These are phyloP conservation scores for Misopates orontium DNA, from an alignment of 257 asterid species.

Conservation along the genomic window DNA sequence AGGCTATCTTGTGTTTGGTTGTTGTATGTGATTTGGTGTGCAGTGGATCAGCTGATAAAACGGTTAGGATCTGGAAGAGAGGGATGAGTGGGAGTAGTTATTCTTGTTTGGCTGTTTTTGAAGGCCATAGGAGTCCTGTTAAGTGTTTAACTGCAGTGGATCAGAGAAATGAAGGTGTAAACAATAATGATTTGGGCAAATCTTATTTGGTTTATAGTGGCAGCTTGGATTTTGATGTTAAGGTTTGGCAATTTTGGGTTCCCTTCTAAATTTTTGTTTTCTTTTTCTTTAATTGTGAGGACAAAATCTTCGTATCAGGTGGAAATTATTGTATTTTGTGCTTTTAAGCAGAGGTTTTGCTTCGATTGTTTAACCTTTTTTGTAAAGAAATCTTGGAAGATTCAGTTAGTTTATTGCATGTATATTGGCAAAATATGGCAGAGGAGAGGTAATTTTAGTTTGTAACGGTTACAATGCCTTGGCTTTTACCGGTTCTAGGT, in stretches of 20 bases:
- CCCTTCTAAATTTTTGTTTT: slow-evolving; percentile 11
- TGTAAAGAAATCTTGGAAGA: no score
- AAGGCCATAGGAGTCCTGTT: slow-evolving; percentile 76
- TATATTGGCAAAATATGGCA: no score
- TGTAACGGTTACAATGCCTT: no score
- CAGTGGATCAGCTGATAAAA: slow-evolving; percentile 85
- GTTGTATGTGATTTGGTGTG: slow-evolving; percentile 56
- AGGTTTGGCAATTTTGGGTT: slow-evolving; percentile 53
- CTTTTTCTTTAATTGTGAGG: no score
- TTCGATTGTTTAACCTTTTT: no score
- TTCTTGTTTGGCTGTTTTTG: slow-evolving; percentile 63
- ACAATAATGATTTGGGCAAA: slow-evolving; percentile 23
- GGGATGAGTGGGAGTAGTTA: slow-evolving; percentile 55
- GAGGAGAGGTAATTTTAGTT: no score
- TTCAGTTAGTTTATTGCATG: no score
- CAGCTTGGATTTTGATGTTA: slow-evolving; percentile 68
- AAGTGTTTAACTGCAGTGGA: slow-evolving; percentile 73
- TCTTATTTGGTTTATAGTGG: slow-evolving; percentile 64
- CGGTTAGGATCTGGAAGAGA: slow-evolving; percentile 68
- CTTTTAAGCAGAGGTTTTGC: no score
- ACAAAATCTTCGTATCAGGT: no score
- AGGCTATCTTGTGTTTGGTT: slow-evolving; percentile 64
- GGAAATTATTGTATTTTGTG: no score
- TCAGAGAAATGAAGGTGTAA: no score
- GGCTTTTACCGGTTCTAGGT: no score